These are phyloP conservation scores for Butyriboletus loyo DNA, from an alignment of 768 basidiomycete genomes.

Conservation along the genomic window DNA sequence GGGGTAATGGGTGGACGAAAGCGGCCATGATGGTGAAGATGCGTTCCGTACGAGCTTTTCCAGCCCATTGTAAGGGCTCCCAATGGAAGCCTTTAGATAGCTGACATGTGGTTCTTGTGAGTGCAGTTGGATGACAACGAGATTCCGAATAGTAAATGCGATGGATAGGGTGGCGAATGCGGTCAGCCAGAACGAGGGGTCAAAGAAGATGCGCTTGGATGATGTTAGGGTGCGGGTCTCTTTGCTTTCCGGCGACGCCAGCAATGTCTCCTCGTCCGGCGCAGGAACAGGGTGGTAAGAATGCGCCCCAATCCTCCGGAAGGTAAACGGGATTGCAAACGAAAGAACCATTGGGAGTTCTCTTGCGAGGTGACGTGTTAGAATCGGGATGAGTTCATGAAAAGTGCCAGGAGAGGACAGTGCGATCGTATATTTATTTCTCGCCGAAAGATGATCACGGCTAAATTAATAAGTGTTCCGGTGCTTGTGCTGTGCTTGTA, in stretches of 20 bases:
- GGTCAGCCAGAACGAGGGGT: conserved; percentile 21
- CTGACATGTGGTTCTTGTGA: not conserved
- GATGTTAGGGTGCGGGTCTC: not conserved
- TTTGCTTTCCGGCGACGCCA: not conserved
- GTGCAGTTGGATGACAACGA: conserved; percentile 12
- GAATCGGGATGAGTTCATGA: not conserved
- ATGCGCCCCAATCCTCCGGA: not conserved
- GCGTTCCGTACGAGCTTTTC: conserved; percentile 24
- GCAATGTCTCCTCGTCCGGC: conserved; percentile 16
- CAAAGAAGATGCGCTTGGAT: not conserved
- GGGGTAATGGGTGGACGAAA: conserved; percentile 18
- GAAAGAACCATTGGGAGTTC: conserved; percentile 3
- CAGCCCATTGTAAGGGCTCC: conserved; percentile 22
- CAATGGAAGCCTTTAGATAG: conserved; percentile 10
- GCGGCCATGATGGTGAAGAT: conserved; percentile 28
- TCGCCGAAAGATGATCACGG: not conserved
- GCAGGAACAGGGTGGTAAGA: conserved; percentile 14
- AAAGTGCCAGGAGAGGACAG: not conserved
- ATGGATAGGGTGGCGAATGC: conserved; percentile 16
- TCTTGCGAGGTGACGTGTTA: not conserved
- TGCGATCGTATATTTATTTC: conserved; percentile 4
- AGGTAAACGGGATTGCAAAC: not conserved
- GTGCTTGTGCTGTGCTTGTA: conserved; percentile 10
- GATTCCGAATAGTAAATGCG: conserved; percentile 19
- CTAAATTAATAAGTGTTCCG: not conserved